Conservation (phyloP, 2,329 filamentous ascomycete species). For the Cadophora sp. region DNA sequence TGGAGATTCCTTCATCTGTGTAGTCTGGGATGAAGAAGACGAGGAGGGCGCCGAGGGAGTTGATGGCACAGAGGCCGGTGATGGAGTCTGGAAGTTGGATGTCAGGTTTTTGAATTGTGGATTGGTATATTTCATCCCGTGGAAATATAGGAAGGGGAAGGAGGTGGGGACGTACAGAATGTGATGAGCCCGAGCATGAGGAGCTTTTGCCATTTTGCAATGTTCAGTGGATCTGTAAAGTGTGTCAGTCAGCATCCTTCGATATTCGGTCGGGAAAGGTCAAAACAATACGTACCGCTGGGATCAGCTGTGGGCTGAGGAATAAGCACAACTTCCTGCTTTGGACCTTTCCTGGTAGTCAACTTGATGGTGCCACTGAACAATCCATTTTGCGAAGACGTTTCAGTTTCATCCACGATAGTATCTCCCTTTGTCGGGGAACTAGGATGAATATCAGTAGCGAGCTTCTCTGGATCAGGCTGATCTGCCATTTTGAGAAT, state of each 20-base stretch:
- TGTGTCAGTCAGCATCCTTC: not conserved
- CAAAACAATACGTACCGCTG: not conserved
- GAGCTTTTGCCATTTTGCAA: conserved; percentile 1
- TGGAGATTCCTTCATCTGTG: not conserved
- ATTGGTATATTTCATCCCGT: not conserved
- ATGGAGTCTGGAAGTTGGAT: not conserved
- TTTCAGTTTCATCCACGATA: not conserved
- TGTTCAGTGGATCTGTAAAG: not conserved
- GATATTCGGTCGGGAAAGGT: not conserved
- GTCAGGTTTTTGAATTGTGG: not conserved
- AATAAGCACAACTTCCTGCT: conserved; percentile 4
- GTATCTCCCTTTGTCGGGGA: not conserved
- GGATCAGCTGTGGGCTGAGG: not conserved
- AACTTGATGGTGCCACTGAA: not conserved
- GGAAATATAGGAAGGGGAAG: no score
- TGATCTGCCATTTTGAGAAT: not conserved
- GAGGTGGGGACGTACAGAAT: not conserved
- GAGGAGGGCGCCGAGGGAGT: not conserved
- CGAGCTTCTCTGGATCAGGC: not conserved
- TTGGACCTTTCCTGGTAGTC: not conserved
- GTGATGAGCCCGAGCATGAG: conserved; percentile 1
- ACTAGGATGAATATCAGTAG: not conserved
- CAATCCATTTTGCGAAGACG: not conserved
- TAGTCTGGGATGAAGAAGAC: conserved; percentile 3
- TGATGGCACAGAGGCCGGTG: conserved; percentile 4